Evolutionary conservation across 2,329 filamentous ascomycete species (phyloP), one percentile per base, ranked within the genome.

Genomic region (Colletotrichum orbiculare): DNA sequence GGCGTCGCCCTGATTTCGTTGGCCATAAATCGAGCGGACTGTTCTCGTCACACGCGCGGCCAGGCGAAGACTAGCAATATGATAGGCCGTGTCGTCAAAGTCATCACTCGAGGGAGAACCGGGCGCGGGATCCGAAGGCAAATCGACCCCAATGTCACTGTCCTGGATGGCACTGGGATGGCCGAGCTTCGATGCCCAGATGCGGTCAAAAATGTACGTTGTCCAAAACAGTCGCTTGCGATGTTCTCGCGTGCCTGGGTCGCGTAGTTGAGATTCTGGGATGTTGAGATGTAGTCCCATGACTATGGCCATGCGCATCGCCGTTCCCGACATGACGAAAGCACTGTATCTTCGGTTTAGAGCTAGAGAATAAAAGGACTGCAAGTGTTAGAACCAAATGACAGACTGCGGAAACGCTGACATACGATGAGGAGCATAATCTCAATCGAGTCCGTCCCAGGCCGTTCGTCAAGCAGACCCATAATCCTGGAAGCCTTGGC

Each of bases 151-250:
- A 1, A 84, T 83, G 33, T 83, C 82, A 45, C 81, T 78, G 53
- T 85, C 82, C 10, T 78, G 76, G 9, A 85, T 80, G 45, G 82
- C 80, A 10, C 80, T 77, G 0, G 83, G 81, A 43, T 83, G 77
- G 0, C 82, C 81, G 48, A 84, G 76, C 41, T 83, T 81, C 0
- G 81, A 81, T 4, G 80, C 80, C 76, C 78, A 83, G 71, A 83
- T 79, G 2, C 82, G 78, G 65, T 82, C 80, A 38, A 82, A 73
- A 8, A 73, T 76, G 50, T 82, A 82, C 0, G 79, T 74, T 0
- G 80, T 81, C 79, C 79, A 82, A 74, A 77, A 82, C 1, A 81
- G 71, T 4, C 79, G 73, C 8, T 75, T 75, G 6, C 80, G 72
- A 11, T 81, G 79, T 54, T 82, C 78, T 10, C 78, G 67, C 2